Percentiles rank a stretch among this genome's conserved stretches.
phyloP scores from a whole-genome alignment of 345 rosid species.

The Excoecaria cochinchinensis region DNA sequence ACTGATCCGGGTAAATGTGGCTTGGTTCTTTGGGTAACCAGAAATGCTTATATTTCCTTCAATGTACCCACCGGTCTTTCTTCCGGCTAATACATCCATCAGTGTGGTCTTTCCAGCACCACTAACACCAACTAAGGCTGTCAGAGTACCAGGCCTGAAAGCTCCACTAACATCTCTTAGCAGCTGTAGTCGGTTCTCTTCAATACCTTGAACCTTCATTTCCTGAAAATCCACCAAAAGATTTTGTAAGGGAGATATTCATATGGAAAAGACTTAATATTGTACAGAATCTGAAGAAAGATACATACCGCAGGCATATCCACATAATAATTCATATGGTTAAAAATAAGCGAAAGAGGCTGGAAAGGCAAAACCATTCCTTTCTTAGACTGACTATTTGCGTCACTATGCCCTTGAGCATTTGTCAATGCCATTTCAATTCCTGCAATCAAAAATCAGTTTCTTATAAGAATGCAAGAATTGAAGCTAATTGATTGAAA shows the following conservation, averaged over 20 bases:
- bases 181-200: conserved; percentile 58
- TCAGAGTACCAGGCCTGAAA: conserved; percentile 74
- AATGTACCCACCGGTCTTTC: conserved; percentile 69
- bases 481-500: neutral
- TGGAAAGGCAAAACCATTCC: conserved; percentile 80
- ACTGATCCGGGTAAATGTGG: conserved; percentile 68
- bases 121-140: conserved; percentile 76
- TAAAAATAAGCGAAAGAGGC: conserved; percentile 71
- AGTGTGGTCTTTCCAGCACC: conserved; percentile 92
- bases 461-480: neutral
- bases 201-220: conserved; percentile 63
- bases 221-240: conserved; percentile 41
- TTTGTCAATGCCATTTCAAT: conserved; percentile 32
- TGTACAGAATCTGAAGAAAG: neutral
- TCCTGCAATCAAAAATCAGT: conserved; percentile 22
- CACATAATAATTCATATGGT: conserved; percentile 62
- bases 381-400: conserved; percentile 24
- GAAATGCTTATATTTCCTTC: conserved; percentile 70
- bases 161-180: conserved; percentile 66
- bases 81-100: conserved; percentile 73
- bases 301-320: conserved; percentile 76
- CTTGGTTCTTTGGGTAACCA: conserved; percentile 75
- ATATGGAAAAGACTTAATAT: neutral
- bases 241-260: neutral
- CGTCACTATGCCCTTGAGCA: conserved; percentile 16